Percentiles rank a stretch among this genome's conserved stretches.
phyloP scores from a whole-genome alignment of 345 rosid genomes.

The Brassica incana region DNA sequence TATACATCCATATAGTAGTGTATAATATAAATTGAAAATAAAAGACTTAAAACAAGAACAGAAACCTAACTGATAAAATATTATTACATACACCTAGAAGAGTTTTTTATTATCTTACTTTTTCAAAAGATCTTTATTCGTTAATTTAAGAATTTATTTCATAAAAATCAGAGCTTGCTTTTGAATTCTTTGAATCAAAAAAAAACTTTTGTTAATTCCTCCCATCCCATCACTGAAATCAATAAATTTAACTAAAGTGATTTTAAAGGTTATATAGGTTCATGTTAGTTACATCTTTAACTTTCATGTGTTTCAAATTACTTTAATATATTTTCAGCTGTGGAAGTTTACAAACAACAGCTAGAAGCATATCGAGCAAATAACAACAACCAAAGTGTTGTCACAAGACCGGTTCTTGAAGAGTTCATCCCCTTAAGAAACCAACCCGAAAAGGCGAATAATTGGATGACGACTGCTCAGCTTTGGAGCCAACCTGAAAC shows the following conservation, averaged over 20 bases:
- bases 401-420: conserved; percentile 69
- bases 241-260: conserved; percentile 31
- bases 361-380: conserved; percentile 62
- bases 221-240: conserved; percentile 37
- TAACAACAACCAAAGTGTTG: conserved; percentile 43
- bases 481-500: conserved; percentile 82
- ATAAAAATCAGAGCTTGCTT: conserved; percentile 44
- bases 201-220: conserved; percentile 30
- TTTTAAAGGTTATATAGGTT: conserved; percentile 24
- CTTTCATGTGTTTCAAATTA: conserved; percentile 11
- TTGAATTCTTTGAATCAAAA: conserved; percentile 31
- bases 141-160: conserved; percentile 32
- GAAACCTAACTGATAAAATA: conserved; percentile 11
- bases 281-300: conserved; percentile 4
- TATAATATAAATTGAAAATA: not conserved
- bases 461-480: conserved; percentile 95
- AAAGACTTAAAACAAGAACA: not conserved
- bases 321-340: conserved; percentile 53
- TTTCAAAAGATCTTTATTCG: conserved; percentile 35
- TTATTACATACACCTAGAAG: conserved; percentile 1
- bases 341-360: conserved; percentile 85
- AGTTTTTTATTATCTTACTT: conserved; percentile 27
- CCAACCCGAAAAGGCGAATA: conserved; percentile 46
- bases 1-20: not conserved
- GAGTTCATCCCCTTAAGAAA: conserved; percentile 91